These are phyloP conservation scores for Balakata baccata DNA, from an alignment of 345 rosid species.

Conservation along the genomic window DNA sequence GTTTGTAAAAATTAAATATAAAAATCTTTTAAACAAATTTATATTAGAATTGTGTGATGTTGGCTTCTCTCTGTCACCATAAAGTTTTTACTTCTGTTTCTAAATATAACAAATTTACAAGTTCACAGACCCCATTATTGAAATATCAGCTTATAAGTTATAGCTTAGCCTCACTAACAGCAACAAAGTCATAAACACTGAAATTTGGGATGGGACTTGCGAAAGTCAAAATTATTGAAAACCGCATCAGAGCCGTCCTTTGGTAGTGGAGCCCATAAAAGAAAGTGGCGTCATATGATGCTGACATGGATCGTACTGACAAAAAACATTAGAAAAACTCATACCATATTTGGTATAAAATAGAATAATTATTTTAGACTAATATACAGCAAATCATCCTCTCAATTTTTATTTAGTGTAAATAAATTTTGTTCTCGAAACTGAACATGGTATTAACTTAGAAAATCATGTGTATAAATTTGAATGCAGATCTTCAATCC, in stretches of 20 bases:
- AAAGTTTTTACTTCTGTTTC: background rate
- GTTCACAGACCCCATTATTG: background rate
- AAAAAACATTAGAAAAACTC: too few species aligned
- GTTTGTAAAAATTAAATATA: background rate
- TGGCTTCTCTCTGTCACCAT: background rate
- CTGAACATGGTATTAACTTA: too few species aligned
- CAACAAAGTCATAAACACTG: constrained; percentile 14
- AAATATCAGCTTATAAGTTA: constrained; percentile 12
- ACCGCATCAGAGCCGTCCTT: constrained; percentile 29
- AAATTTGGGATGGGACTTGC: constrained; percentile 10
- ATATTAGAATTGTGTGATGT: background rate
- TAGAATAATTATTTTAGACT: too few species aligned
- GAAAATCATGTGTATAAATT: constrained; percentile 5
- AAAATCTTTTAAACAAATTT: background rate
- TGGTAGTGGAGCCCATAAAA: background rate
- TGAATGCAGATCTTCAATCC: constrained; percentile 29
- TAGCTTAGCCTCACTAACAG: constrained; percentile 18
- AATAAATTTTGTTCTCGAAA: too few species aligned
- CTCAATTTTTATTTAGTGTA: too few species aligned
- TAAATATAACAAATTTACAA: background rate
- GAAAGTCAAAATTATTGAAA: constrained; percentile 24
- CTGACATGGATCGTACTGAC: constrained; percentile 21
- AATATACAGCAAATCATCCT: too few species aligned
- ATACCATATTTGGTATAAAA: too few species aligned
- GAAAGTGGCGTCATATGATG: background rate